A percentile compares a stretch with the other conserved stretches of the same genome.
phyloP scores from a whole-genome alignment of 306 rosid species.

The Vigna unguiculata region DNA sequence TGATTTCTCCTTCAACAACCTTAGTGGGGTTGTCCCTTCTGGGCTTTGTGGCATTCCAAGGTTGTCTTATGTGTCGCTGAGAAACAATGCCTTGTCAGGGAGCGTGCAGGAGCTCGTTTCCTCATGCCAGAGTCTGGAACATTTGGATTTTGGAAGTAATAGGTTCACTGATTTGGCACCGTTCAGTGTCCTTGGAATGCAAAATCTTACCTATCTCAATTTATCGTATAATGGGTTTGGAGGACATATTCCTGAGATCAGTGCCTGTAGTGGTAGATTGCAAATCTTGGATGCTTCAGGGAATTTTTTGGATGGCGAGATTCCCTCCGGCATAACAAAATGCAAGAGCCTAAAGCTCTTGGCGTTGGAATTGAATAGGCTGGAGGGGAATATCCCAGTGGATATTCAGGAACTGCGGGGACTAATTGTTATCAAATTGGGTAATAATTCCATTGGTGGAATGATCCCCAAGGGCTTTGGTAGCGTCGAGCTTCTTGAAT shows the following conservation, averaged over 20 bases:
- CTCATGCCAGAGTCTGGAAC: conserved; percentile 69
- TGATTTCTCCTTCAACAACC: conserved; percentile 91
- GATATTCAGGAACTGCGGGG: conserved; percentile 59
- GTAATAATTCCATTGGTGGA: conserved; percentile 77
- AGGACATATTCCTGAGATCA: conserved; percentile 70
- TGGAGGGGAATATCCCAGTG: conserved; percentile 74
- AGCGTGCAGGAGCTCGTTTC: conserved; percentile 58
- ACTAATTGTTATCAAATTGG: conserved; percentile 76
- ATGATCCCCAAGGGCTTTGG: conserved; percentile 69
- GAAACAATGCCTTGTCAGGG: conserved; percentile 83
- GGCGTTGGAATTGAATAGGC: conserved; percentile 72
- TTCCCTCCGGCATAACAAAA: conserved; percentile 76
- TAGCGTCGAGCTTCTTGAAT: conserved; percentile 78
- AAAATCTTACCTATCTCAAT: conserved; percentile 76
- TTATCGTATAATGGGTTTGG: conserved; percentile 68
- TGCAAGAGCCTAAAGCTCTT: conserved; percentile 78
- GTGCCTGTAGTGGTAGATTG: conserved; percentile 70
- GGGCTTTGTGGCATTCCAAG: conserved; percentile 71
- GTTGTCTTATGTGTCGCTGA: conserved; percentile 70
- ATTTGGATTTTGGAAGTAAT: conserved; percentile 84
- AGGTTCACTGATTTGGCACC: conserved; percentile 73
- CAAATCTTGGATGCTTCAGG: conserved; percentile 83
- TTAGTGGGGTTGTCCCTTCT: conserved; percentile 74
- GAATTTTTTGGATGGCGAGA: conserved; percentile 79
- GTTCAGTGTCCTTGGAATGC: conserved; percentile 63